Evolutionary conservation across 2,329 filamentous ascomycete genomes (phyloP), one percentile per base, ranked within the genome.

Genomic region (Ophiobolus disseminans): DNA sequence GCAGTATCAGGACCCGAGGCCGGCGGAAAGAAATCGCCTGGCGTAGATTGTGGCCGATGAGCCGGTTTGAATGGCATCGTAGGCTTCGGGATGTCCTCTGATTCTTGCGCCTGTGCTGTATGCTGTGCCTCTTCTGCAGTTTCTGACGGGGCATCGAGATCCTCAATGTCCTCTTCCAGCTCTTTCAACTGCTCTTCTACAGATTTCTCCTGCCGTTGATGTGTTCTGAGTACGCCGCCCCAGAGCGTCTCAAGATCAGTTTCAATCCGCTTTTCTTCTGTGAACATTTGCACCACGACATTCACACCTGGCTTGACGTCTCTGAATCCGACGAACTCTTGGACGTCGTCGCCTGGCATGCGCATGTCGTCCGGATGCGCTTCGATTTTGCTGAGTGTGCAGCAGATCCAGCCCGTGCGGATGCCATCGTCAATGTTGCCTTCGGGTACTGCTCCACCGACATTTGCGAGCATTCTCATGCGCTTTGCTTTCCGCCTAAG

Each of bases 341-440:
- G 80, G 10, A 64, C 61, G 4, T 70, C 45, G 5, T 62, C 62
- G 1, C 63, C 65, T 2, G 62, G 64, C 55, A 69, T 63, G 10
- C 66, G 51, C 10, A 46, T 65, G 20, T 72, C 70, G 25, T 73
- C 61, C 4, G 70, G 60, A n/a, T 80, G 77, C 17, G 82, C 81
- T 34, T 87, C 83, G 1, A 91, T 80, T 13, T 83, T 83, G 4
- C 90, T 90, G 8, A 94, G 82, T 68, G 96, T 95, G 52, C 97
- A 89, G 73, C 94, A 99, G 16, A 99, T 88, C 94, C 94, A 99
- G 8, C 91, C 92, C 1, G 93, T 97, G 10, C 88, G 87, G 42
- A 96, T 89, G 2, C 92, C 93, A 66, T 97, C 90, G 61, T 96
- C 92, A 1, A 82, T 77, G 38, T 82, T 82, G 11, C 81, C 80